Conservation (phyloP, 1,284 basidiomycete genomes). For the Irpex rosettiformis region DNA sequence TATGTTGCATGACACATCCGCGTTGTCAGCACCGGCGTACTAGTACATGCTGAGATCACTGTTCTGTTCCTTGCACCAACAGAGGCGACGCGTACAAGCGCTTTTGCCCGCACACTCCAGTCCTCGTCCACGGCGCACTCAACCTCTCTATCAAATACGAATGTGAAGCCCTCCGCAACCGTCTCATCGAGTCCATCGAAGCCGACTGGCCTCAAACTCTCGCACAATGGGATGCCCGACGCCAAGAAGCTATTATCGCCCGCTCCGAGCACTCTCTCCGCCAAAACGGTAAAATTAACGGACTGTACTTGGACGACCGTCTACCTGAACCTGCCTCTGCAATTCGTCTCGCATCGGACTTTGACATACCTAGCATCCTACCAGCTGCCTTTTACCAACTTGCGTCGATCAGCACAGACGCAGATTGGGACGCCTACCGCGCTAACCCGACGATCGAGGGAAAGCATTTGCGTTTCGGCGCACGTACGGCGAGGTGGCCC, state of each 20-base stretch:
- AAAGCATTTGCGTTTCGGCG: constrained; percentile 30
- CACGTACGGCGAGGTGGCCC: constrained; percentile 29
- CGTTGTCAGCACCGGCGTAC: neutral
- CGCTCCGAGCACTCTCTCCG: constrained; percentile 30
- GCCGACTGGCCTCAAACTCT: constrained; percentile 34
- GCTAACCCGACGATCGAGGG: constrained; percentile 21
- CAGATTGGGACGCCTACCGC: constrained; percentile 30
- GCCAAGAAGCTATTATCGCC: constrained; percentile 27
- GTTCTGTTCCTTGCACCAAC: neutral
- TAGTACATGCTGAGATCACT: neutral
- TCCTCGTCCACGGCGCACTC: constrained; percentile 29
- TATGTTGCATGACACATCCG: no score
- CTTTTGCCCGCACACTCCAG: constrained; percentile 31
- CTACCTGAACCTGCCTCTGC: constrained; percentile 32
- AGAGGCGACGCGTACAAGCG: constrained; percentile 31
- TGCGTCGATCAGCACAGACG: constrained; percentile 29
- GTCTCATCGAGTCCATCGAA: constrained; percentile 30
- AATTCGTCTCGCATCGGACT: constrained; percentile 31
- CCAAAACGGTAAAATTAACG: constrained; percentile 27
- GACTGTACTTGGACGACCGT: constrained; percentile 31
- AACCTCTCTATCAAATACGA: constrained; percentile 33
- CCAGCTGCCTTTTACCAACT: constrained; percentile 34
- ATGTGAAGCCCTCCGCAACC: constrained; percentile 27
- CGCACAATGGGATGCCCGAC: constrained; percentile 31
- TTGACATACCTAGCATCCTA: constrained; percentile 29